Percentiles rank a stretch among this genome's conserved stretches.
Conservation (phyloP, 148 eudicot genomes). For the Mesembryanthemum crystallinum region DNA sequence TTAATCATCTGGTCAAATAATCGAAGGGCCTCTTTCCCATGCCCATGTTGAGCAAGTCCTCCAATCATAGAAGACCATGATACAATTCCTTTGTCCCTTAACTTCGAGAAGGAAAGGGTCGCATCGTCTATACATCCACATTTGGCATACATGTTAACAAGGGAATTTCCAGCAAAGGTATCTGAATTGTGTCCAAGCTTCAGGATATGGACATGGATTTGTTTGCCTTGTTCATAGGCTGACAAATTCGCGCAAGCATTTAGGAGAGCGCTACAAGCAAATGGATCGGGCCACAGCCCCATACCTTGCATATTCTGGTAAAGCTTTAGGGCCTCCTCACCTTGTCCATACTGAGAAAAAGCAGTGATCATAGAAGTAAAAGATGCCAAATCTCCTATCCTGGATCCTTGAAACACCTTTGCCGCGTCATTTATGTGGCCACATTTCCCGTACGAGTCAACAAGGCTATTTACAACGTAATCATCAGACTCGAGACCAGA, state of each 20-base stretch:
- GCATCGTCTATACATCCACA: constrained; percentile 75
- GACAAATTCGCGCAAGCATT: constrained; percentile 70
- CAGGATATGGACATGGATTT: constrained; percentile 58
- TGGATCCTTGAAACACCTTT: constrained; percentile 46
- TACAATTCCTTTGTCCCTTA: constrained; percentile 50
- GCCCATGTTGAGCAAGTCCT: constrained; percentile 79
- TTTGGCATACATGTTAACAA: constrained; percentile 78
- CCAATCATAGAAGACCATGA: constrained; percentile 81
- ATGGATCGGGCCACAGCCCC: constrained; percentile 53
- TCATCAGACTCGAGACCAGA: constrained; percentile 48
- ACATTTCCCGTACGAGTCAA: constrained; percentile 68
- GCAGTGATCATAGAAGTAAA: constrained; percentile 67
- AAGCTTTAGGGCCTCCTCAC: constrained; percentile 68
- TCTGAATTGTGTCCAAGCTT: constrained; percentile 52
- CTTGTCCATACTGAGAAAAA: constrained; percentile 67
- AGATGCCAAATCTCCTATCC: constrained; percentile 47
- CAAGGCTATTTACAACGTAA: constrained; percentile 56
- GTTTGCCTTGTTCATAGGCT: constrained; percentile 75
- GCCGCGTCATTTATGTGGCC: constrained; percentile 39
- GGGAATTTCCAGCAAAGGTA: constrained; percentile 64
- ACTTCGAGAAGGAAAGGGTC: constrained; percentile 43
- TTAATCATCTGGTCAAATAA: constrained; percentile 55
- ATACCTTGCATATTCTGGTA: constrained; percentile 43
- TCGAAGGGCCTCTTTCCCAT: constrained; percentile 55
- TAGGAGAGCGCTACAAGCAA: constrained; percentile 60